Conservation (phyloP, 179 eudicot genomes). For the Silene coronaria region DNA sequence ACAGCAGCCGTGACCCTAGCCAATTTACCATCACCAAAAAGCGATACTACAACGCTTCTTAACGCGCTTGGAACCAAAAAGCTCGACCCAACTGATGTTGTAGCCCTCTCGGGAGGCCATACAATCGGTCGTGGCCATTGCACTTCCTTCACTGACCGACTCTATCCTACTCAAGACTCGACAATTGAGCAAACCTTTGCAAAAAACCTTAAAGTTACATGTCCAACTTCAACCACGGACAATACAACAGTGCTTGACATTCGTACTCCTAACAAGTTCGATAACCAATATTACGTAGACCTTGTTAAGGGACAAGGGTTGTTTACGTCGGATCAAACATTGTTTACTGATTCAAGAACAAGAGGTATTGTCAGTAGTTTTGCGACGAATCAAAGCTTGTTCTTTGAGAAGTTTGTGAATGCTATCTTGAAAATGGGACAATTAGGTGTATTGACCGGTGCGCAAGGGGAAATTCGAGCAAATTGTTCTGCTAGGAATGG, state of each 20-base stretch:
- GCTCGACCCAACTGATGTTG: conserved; percentile 47
- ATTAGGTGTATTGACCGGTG: conserved; percentile 47
- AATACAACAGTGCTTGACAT: conserved; percentile 36
- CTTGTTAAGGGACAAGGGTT: conserved; percentile 50
- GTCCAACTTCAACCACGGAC: conserved; percentile 35
- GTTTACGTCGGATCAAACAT: conserved; percentile 54
- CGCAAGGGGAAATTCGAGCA: conserved; percentile 47
- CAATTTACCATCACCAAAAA: conserved; percentile 45
- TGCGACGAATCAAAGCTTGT: conserved; percentile 36
- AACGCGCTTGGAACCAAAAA: conserved; percentile 35
- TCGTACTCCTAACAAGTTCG: conserved; percentile 46
- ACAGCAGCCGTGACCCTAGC: conserved; percentile 29
- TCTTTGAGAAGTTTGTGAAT: conserved; percentile 39
- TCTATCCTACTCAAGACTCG: conserved; percentile 52
- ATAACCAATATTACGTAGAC: conserved; percentile 50
- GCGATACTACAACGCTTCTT: conserved; percentile 43
- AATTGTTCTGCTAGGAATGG: conserved; percentile 37
- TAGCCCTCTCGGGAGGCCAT: conserved; percentile 69
- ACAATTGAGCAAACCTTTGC: conserved; percentile 42
- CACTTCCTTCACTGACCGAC: conserved; percentile 36
- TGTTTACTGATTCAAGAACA: conserved; percentile 38
- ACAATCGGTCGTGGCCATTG: conserved; percentile 56
- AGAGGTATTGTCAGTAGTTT: conserved; percentile 39
- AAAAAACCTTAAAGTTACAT: conserved; percentile 32
- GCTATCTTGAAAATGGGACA: conserved; percentile 58